Conservation (phyloP, 2,329 filamentous ascomycete genomes). For the Pseudogymnoascus pannorum region DNA sequence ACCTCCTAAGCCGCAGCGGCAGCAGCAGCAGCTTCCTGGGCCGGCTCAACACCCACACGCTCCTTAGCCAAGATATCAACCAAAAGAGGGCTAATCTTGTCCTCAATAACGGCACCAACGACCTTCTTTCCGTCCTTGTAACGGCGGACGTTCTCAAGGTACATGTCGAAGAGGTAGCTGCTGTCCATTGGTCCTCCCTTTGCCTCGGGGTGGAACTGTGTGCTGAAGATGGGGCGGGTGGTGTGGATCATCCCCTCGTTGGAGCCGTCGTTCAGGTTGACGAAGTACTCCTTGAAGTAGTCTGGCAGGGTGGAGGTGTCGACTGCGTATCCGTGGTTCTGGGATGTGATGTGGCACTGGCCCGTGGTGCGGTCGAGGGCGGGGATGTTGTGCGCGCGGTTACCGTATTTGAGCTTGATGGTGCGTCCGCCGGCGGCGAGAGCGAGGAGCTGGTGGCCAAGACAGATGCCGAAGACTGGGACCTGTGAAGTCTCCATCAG, state of each 20-base stretch:
- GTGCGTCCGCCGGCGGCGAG: conserved; percentile 82
- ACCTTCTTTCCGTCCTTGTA: conserved; percentile 79
- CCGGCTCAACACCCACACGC: conserved; percentile 68
- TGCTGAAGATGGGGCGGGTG: conserved; percentile 92
- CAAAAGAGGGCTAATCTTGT: conserved; percentile 77
- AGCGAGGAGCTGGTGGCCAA: conserved; percentile 92
- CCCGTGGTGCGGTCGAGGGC: conserved; percentile 90
- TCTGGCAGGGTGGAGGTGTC: conserved; percentile 72
- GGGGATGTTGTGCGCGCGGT: conserved; percentile 97
- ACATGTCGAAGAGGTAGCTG: conserved; percentile 93
- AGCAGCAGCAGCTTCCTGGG: conserved; percentile 22
- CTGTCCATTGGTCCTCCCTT: conserved; percentile 96
- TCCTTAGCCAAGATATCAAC: conserved; percentile 90
- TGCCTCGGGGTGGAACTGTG: conserved; percentile 97
- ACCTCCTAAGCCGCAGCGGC: conserved; percentile 11
- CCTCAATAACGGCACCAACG: conserved; percentile 67
- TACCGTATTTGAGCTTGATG: conserved; percentile 98
- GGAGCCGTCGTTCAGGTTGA: conserved; percentile 94
- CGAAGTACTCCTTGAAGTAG: conserved; percentile 97
- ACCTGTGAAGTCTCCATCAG: conserved; percentile 84
- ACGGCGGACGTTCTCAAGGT: conserved; percentile 78
- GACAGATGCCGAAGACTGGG: conserved; percentile 91
- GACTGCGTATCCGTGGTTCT: conserved; percentile 97
- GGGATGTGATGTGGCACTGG: conserved; percentile 95
- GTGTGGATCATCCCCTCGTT: conserved; percentile 98